Conservation (phyloP, 148 eudicot genomes). For the Nepenthes gracilis region DNA sequence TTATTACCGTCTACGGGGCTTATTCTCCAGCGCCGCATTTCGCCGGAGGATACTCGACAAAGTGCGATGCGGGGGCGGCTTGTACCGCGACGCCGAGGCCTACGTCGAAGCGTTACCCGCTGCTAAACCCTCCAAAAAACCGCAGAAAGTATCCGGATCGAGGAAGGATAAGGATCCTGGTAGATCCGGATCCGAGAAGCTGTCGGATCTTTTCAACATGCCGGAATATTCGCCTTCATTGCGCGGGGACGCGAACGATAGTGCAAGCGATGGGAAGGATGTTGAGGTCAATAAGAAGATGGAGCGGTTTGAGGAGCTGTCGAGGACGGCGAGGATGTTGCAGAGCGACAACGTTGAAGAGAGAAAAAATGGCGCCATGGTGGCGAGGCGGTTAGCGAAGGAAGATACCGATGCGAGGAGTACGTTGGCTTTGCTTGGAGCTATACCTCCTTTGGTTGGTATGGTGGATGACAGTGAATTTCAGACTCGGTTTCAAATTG, state of each 20-base stretch:
- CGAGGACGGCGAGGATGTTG: conserved; percentile 37
- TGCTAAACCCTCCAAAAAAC: background rate
- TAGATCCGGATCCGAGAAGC: conserved; percentile 31
- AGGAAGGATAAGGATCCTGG: background rate
- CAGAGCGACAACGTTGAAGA: conserved; percentile 22
- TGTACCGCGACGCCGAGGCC: background rate
- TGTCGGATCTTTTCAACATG: conserved; percentile 49
- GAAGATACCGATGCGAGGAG: conserved; percentile 54
- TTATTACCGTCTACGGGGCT: conserved; percentile 20
- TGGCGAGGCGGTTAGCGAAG: conserved; percentile 52
- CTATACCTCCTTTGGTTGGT: conserved; percentile 69
- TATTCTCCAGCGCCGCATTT: conserved; percentile 25
- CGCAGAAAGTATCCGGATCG: conserved; percentile 5
- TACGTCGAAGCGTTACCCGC: background rate
- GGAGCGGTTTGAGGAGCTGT: conserved; percentile 48
- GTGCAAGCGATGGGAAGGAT: background rate
- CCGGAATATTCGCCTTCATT: conserved; percentile 19
- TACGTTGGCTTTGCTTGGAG: conserved; percentile 71
- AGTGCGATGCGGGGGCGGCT: conserved; percentile 44
- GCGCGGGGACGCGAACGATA: background rate
- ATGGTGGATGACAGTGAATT: conserved; percentile 31
- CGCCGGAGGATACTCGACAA: conserved; percentile 43
- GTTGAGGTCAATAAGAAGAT: conserved; percentile 29
- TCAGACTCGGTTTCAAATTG: conserved; percentile 19
- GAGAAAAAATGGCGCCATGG: conserved; percentile 39